These are phyloP conservation scores for Vigna hirtella DNA, from an alignment of 306 rosid species.

Conservation along the genomic window DNA sequence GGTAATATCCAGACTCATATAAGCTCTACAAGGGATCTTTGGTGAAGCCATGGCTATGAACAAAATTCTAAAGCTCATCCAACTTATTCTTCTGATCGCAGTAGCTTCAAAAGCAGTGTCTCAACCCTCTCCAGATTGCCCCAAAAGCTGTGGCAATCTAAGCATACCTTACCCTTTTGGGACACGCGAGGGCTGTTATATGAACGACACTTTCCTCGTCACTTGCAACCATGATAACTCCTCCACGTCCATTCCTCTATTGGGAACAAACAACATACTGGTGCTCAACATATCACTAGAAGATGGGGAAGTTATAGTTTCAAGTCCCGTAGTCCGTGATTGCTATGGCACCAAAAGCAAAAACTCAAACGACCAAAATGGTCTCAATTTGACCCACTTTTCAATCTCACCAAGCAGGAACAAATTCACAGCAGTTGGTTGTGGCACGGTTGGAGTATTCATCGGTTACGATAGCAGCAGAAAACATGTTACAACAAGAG, in stretches of 20 bases:
- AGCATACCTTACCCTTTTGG: constrained; percentile 23
- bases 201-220: constrained; percentile 25
- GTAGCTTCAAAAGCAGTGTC: not conserved
- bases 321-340: constrained; percentile 1
- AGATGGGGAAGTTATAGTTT: constrained; percentile 1
- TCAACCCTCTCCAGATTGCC: constrained; percentile 7
- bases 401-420: constrained; percentile 21
- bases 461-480: not conserved
- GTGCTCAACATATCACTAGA: constrained; percentile 29
- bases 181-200: constrained; percentile 8
- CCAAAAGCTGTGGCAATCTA: constrained; percentile 1
- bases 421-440: constrained; percentile 34
- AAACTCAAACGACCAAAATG: not conserved
- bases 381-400: constrained; percentile 12
- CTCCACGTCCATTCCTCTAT: not conserved
- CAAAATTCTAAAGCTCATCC: not conserved
- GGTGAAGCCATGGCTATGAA: constrained; percentile 13
- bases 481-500: not conserved
- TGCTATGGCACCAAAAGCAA: not conserved
- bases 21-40: not conserved
- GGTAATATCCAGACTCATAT: not conserved
- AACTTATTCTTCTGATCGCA: not conserved
- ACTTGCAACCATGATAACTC: not conserved
- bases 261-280: not conserved
- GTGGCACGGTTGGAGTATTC: constrained; percentile 12